These are phyloP conservation scores for Vanrija humicola DNA, from an alignment of 1,284 basidiomycete species.

Conservation along the genomic window DNA sequence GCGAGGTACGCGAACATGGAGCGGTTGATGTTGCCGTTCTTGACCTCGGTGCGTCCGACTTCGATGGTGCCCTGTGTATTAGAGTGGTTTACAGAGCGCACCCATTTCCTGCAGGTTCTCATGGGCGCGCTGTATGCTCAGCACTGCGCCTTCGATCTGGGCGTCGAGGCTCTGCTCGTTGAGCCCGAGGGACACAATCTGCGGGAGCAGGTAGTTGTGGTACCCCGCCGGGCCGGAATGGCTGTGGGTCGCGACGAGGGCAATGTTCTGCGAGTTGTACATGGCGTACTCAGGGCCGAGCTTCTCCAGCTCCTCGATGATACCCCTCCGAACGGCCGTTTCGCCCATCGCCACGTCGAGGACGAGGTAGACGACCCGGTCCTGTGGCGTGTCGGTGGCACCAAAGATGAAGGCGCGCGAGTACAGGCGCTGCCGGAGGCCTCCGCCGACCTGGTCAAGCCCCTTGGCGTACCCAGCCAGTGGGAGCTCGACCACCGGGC, in stretches of 20 bases:
- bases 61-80: conserved; percentile 1
- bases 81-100: neutral
- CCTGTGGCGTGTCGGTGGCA: neutral
- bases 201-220: conserved; percentile 14
- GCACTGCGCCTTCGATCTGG: conserved; percentile 4
- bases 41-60: conserved; percentile 8
- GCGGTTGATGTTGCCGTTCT: conserved; percentile 16
- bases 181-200: conserved; percentile 8
- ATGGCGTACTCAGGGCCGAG: neutral
- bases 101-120: neutral
- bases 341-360: conserved; percentile 8
- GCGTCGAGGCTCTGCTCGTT: conserved; percentile 9
- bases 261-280: conserved; percentile 5
- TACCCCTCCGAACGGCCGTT: conserved; percentile 7
- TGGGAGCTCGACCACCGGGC: conserved; percentile 13
- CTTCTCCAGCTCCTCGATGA: conserved; percentile 6
- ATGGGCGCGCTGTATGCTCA: conserved; percentile 7
- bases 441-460: conserved; percentile 10
- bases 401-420: conserved; percentile 13
- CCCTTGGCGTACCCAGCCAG: conserved; percentile 6
- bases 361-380: conserved; percentile 11
- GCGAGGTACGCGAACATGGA: conserved; percentile 8
- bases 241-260: conserved; percentile 9
- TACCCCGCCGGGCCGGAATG: conserved; percentile 14
- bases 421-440: conserved; percentile 10